A percentile compares a stretch with the other conserved stretches of the same genome.
Evolutionary conservation across 345 rosid genomes (phyloP).

Genomic region (Salix brachista): DNA sequence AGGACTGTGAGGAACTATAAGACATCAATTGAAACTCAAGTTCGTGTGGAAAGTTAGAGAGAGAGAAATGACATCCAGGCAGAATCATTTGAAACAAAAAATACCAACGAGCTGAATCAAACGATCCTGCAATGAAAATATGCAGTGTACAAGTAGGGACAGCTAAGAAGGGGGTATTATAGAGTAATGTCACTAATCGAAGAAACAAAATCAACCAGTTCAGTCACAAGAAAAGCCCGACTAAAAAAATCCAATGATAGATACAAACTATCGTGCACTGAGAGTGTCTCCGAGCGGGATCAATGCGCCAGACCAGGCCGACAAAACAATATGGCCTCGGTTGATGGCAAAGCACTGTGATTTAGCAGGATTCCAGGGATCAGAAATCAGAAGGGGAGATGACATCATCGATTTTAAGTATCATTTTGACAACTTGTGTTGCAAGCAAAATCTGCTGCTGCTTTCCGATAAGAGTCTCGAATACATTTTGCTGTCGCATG

Average conservation of each 20-base stretch:
- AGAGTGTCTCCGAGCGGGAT: background rate
- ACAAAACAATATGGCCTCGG: background rate
- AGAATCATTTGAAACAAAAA: too few relatives aligned
- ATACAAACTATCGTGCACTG: slow-evolving; percentile 5
- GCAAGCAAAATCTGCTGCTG: slow-evolving; percentile 95
- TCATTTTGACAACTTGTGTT: slow-evolving; percentile 99
- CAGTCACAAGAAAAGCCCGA: background rate
- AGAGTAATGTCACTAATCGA: background rate
- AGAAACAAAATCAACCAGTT: background rate
- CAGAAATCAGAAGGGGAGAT: slow-evolving; percentile 75
- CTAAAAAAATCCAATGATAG: background rate
- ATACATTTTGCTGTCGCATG: slow-evolving; percentile 86
- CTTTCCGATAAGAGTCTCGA: slow-evolving; percentile 94
- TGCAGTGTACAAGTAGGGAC: background rate
- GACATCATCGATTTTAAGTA: slow-evolving; percentile 90
- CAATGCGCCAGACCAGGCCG: slow-evolving; percentile 4
- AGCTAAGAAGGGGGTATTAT: background rate
- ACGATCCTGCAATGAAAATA: background rate
- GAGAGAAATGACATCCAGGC: too few relatives aligned
- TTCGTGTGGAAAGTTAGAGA: too few relatives aligned
- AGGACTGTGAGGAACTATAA: too few relatives aligned
- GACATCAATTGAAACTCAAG: too few relatives aligned
- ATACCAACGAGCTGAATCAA: background rate
- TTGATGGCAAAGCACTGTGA: slow-evolving; percentile 16
- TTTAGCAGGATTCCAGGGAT: slow-evolving; percentile 1